Base-by-base conservation (phyloP, 805 yeast species). In the Kodamaea kaohsiungensis region DNA sequence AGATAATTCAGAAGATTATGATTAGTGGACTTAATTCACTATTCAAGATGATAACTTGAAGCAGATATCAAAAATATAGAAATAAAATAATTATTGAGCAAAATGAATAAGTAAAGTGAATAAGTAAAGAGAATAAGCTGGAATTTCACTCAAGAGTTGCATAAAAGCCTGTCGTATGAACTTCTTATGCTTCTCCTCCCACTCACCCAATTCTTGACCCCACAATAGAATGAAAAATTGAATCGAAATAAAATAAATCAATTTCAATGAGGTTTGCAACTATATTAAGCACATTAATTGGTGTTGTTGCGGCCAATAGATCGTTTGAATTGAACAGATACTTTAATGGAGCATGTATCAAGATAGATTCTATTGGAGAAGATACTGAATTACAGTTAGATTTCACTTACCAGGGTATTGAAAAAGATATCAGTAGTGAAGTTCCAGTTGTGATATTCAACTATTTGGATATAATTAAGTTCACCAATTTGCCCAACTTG, bases 381-480 rank as follows among this genome's bases (percentile, higher is more conserved):
- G 19, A 52, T 43, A 57, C 60, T 12, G 7, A 48, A 2, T 40
- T 57, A 37, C 2, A 39, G 2, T 27, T 57, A 16, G 54, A 47
- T 38, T 54, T 57, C 35, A 46, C 53, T 8, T 40, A 49, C 35
- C 7, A 5, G 7, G 49, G 37, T 2, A 38, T 22, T 19, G 35
- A 42, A 27, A 45, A 50, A 40, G 37, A 48, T n/a, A 51, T 50
- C 18, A 19, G 43, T 16, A 48, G 42, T 22, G 54, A 49, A 19
- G 27, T 54, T 22, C 57, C 60, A 5, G 47, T 57, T 15, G 30
- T 54, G 17, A 45, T 57, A 7, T 57, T 54, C 53, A 42, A 57
- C 51, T 57, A 57, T 57, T 45, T 54, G 54, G 60, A 57, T 38
- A 30, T 54, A 16, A 42, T 39, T 25, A 54, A 54, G 38, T 47